Conservation (phyloP, 805 yeast species). For the Nakazawaea ishiwadae region DNA sequence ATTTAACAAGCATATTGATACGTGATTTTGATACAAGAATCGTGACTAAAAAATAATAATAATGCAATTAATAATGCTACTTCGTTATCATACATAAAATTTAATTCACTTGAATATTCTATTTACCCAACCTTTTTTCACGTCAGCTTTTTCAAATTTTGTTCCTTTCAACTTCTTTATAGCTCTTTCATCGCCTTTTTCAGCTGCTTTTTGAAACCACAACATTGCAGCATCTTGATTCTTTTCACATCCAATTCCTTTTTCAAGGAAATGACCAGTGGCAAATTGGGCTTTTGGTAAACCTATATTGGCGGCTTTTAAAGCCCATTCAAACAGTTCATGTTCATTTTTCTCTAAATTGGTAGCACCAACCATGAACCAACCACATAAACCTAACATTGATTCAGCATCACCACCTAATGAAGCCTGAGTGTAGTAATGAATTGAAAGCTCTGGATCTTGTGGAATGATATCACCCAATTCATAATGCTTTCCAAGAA, state of each 20-base stretch:
- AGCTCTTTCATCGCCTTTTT: constrained; percentile 25
- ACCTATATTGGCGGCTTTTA: constrained; percentile 73
- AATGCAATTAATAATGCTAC: too few relatives aligned
- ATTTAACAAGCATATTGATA: too few relatives aligned
- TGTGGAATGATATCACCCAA: constrained; percentile 70
- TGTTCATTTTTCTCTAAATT: constrained; percentile 76
- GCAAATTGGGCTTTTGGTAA: constrained; percentile 82
- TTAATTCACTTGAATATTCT: constrained; percentile 2
- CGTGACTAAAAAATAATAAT: too few relatives aligned
- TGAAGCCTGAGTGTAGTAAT: constrained; percentile 91
- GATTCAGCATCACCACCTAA: constrained; percentile 81
- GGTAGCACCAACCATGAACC: constrained; percentile 91
- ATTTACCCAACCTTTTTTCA: constrained; percentile 11
- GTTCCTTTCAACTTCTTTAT: constrained; percentile 10
- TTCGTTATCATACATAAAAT: too few relatives aligned
- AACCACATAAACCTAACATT: constrained; percentile 93
- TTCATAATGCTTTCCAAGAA: constrained; percentile 82
- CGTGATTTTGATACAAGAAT: too few relatives aligned
- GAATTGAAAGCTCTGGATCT: constrained; percentile 81
- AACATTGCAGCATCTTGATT: constrained; percentile 52
- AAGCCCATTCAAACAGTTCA: constrained; percentile 95
- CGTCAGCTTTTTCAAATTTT: constrained; percentile 4
- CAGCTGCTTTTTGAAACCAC: constrained; percentile 78
- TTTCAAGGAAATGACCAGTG: constrained; percentile 76
- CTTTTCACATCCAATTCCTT: constrained; percentile 79